Evolutionary conservation across 2,329 filamentous ascomycete species (phyloP).

Genomic region (Tolypocladium guangdongense): DNA sequence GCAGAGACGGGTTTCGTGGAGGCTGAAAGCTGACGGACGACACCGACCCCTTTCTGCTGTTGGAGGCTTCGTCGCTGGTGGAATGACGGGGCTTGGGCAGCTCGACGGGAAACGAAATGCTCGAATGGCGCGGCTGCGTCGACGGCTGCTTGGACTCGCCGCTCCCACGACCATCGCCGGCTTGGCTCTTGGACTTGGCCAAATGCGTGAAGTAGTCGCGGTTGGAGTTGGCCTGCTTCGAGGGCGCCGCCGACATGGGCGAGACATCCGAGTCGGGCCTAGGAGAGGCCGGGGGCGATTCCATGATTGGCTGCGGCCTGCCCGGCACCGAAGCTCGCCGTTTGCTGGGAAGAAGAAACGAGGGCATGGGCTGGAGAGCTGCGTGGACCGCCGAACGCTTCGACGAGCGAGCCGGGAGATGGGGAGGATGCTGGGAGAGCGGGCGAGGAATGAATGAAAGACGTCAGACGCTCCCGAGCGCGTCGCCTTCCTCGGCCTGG

Average conservation of each 20-base stretch:
- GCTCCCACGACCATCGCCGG: background rate
- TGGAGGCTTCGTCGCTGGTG: slow-evolving; percentile 1
- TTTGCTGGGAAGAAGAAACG: slow-evolving; percentile 1
- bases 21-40: slow-evolving; percentile 36
- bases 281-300: slow-evolving; percentile 11
- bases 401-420: background rate
- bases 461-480: background rate
- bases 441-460: background rate
- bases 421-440: background rate
- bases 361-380: background rate
- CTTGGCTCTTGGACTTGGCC: slow-evolving; percentile 3
- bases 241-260: slow-evolving; percentile 22
- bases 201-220: slow-evolving; percentile 16
- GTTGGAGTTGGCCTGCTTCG: slow-evolving; percentile 8
- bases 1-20: slow-evolving; percentile 32
- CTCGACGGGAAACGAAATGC: slow-evolving; percentile 23
- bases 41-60: slow-evolving; percentile 27
- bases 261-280: slow-evolving; percentile 33
- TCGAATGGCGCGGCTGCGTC: slow-evolving; percentile 23
- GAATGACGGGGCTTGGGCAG: slow-evolving; percentile 15
- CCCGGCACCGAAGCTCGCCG: background rate
- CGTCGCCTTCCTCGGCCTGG: background rate
- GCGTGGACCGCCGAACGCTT: background rate
- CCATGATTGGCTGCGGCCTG: slow-evolving; percentile 5
- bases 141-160: slow-evolving; percentile 16